phyloP scores from a whole-genome alignment of 1,139 yeast species.

The Blastobotrys aristatus region DNA sequence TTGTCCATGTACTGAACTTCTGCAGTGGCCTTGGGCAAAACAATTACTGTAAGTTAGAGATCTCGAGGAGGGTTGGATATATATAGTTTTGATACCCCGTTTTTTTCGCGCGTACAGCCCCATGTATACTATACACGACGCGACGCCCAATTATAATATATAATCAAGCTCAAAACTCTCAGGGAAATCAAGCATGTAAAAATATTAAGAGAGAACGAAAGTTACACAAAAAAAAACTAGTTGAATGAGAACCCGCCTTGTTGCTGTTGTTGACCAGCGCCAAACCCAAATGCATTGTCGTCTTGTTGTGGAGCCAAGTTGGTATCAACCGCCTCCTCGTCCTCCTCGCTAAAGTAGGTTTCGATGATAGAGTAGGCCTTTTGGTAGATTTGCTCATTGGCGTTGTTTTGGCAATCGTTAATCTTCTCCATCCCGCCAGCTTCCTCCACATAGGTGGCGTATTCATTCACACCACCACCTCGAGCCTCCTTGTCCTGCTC shows the following conservation, averaged over 20 bases:
- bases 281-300: conserved; percentile 86
- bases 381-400: conserved; percentile 85
- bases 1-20: too few species aligned
- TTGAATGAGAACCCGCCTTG: conserved; percentile 16
- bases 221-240: not conserved
- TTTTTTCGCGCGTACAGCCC: too few species aligned
- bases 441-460: conserved; percentile 89
- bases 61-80: too few species aligned
- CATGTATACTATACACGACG: too few species aligned
- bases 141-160: too few species aligned
- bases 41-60: too few species aligned
- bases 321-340: conserved; percentile 64
- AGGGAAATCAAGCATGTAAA: not conserved
- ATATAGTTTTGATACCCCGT: too few species aligned
- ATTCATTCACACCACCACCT: conserved; percentile 66
- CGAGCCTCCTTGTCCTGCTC: conserved; percentile 82
- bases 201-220: not conserved
- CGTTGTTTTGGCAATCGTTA: conserved; percentile 86
- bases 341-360: conserved; percentile 84
- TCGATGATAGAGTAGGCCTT: conserved; percentile 89
- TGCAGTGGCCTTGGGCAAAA: too few species aligned
- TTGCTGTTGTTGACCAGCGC: conserved; percentile 32
- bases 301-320: conserved; percentile 76
- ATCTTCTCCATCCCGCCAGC: conserved; percentile 99
- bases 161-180: not conserved